A percentile compares a stretch with the other conserved stretches of the same genome.
phyloP scores from a whole-genome alignment of 2,329 filamentous ascomycete species.

The Diaporthe destruens region DNA sequence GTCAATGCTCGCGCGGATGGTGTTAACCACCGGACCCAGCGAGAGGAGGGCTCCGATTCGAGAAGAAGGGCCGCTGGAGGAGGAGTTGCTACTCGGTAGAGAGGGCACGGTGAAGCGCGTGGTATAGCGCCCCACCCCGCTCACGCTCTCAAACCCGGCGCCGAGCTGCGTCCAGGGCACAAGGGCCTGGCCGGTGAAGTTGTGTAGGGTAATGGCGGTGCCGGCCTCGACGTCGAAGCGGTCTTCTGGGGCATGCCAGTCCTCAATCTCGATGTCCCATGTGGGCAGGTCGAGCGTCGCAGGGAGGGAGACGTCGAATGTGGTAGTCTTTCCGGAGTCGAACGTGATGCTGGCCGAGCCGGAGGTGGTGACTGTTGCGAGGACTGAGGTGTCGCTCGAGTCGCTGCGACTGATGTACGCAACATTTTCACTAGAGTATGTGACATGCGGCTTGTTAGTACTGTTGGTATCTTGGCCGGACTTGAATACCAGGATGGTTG shows the following conservation, averaged over 20 bases:
- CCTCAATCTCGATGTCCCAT: constrained; percentile 34
- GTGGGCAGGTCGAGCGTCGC: not conserved
- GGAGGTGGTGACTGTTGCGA: constrained; percentile 28
- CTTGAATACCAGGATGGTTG: constrained; percentile 50
- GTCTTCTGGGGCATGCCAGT: constrained; percentile 32
- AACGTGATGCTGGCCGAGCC: constrained; percentile 24
- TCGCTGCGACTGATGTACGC: constrained; percentile 1
- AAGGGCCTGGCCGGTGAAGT: constrained; percentile 21
- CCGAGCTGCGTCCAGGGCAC: constrained; percentile 24
- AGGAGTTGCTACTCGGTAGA: constrained; percentile 10
- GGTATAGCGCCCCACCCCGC: constrained; percentile 34
- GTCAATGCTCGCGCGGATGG: constrained; percentile 36
- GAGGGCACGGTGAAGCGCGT: constrained; percentile 31
- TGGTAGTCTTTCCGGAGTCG: constrained; percentile 21
- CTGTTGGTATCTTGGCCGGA: not conserved
- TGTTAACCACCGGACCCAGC: constrained; percentile 32
- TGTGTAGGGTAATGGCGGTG: constrained; percentile 25
- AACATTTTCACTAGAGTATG: constrained; percentile 11
- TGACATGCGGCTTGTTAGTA: constrained; percentile 27
- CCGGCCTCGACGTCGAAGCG: constrained; percentile 29
- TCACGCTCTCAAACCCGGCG: constrained; percentile 33
- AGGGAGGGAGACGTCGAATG: constrained; percentile 15
- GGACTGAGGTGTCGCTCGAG: not conserved
- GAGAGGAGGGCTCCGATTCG: constrained; percentile 33
- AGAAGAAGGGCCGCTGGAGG: not conserved